A percentile compares a stretch with the other conserved stretches of the same genome.
Conservation (phyloP, 441 rosid species). For the Mallotus japonicus region DNA sequence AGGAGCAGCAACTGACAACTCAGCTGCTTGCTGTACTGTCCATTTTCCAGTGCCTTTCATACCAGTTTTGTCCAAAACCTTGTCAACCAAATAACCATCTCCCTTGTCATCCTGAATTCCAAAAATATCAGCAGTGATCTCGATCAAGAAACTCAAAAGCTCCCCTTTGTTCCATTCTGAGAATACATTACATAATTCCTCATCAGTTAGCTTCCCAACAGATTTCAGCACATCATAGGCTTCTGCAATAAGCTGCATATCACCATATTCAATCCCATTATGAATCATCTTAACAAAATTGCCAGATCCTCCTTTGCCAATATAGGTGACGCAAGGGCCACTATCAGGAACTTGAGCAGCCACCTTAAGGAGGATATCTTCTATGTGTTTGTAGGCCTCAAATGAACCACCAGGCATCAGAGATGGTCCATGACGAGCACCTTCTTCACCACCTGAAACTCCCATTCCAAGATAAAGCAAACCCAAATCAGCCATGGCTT, state of each 20-base stretch:
- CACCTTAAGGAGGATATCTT: conserved; percentile 34
- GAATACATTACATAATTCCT: conserved; percentile 68
- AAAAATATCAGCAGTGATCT: conserved; percentile 89
- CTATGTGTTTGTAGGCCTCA: conserved; percentile 31
- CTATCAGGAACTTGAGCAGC: conserved; percentile 38
- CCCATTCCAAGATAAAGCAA: conserved; percentile 38
- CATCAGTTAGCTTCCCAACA: conserved; percentile 74
- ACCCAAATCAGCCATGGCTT: conserved; percentile 31
- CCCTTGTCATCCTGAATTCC: conserved; percentile 79
- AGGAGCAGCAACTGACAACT: conserved; percentile 90
- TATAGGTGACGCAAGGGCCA: conserved; percentile 36
- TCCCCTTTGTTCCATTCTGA: conserved; percentile 91
- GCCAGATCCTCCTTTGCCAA: conserved; percentile 36
- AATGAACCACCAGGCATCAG: conserved; percentile 38
- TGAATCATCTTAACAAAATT: conserved; percentile 39
- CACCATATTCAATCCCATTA: conserved; percentile 41
- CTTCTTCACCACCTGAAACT: conserved; percentile 39
- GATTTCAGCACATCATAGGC: conserved; percentile 90
- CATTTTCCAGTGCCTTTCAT: conserved; percentile 98
- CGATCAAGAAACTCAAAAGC: conserved; percentile 89
- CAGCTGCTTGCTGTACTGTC: conserved; percentile 99
- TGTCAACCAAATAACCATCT: conserved; percentile 85
- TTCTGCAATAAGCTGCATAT: conserved; percentile 93
- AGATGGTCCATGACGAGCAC: conserved; percentile 37
- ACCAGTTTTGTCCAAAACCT: conserved; percentile 92